Evolutionary conservation across 805 yeast genomes (phyloP).

Genomic region (Metschnikowia santaceciliae): DNA sequence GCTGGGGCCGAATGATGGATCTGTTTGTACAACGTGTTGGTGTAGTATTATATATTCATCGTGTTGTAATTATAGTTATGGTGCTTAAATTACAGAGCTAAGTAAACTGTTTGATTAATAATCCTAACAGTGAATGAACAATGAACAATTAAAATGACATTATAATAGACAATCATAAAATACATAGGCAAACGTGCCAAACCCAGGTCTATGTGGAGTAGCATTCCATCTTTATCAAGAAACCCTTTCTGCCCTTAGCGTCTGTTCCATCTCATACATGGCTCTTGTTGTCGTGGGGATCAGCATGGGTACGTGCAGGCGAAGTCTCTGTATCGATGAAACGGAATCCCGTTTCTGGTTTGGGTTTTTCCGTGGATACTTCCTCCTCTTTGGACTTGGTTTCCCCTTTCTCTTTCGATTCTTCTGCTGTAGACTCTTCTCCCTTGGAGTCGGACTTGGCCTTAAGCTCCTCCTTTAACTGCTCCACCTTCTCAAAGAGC

Average conservation of each 20-base stretch:
- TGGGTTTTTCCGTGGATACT: background rate
- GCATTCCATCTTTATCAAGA: background rate
- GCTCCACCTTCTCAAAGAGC: slow-evolving; percentile 49
- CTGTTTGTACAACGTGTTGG: too few species aligned
- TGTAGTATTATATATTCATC: too few species aligned
- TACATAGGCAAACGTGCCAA: background rate
- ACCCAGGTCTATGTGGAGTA: background rate
- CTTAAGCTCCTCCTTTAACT: slow-evolving; percentile 22
- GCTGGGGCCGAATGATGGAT: too few species aligned
- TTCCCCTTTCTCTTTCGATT: background rate
- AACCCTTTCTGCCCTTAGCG: background rate
- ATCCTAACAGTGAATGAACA: too few species aligned
- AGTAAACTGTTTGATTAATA: too few species aligned
- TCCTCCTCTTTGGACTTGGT: background rate
- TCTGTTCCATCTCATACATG: background rate
- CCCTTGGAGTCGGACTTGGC: background rate
- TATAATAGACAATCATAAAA: background rate
- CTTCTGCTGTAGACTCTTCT: background rate
- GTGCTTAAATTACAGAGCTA: too few species aligned
- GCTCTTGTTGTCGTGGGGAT: background rate
- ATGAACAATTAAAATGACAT: too few species aligned
- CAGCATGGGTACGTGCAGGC: background rate
- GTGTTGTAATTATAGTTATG: too few species aligned
- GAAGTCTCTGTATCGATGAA: slow-evolving; percentile 2
- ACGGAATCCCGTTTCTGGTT: slow-evolving; percentile 8